Evolutionary conservation across 768 basidiomycete species (phyloP), one percentile per base, ranked within the genome.

Genomic region (Kwoniella europaea): DNA sequence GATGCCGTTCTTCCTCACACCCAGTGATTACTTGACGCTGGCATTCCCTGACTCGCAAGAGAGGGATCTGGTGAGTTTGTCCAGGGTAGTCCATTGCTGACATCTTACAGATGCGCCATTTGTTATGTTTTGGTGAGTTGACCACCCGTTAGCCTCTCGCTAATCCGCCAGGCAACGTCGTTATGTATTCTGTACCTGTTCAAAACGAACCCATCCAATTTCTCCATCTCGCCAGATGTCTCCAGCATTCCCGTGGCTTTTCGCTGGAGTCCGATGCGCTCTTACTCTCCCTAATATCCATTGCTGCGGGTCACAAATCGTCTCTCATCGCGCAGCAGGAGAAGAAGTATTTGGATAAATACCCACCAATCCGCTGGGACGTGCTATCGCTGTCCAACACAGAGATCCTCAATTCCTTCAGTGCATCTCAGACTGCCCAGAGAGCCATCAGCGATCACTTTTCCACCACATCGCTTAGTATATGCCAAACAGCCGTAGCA

Each of bases 221-320:
- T 59, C 58, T 71, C 18, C 44, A 71, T 53, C 66, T 67, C 50
- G 20, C 65, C 18, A 46, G 61, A 61, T 67, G 70, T 44, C 58
- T 71, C 18, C 54, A 65, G 24, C 65, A 65, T 57, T 54, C 65
- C n/a, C 65, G 67, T 35, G 67, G 60, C 15, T 61, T 60, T 18
- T 68, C 67, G 4, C 22, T 68, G 10, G 67, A 68, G 20, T 61
- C 67, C 10, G 67, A 68, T 50, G 67, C 67, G 6, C 29, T 61
- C 7, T 50, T 68, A 16, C 29, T 68, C 18, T 68, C 67, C 22
- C 67, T 68, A 10, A 61, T 68, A 13, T 68, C 67, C 10, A 61
- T 68, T 10, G 67, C 67, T n/a, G 71, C 71, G 29, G 63, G 68
- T 22, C 71, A 73, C 58, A 63, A 65, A 61, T 66, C 70, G 29